These are phyloP conservation scores for Neofusicoccum parvum DNA, from an alignment of 2,329 filamentous ascomycete species.

Conservation along the genomic window DNA sequence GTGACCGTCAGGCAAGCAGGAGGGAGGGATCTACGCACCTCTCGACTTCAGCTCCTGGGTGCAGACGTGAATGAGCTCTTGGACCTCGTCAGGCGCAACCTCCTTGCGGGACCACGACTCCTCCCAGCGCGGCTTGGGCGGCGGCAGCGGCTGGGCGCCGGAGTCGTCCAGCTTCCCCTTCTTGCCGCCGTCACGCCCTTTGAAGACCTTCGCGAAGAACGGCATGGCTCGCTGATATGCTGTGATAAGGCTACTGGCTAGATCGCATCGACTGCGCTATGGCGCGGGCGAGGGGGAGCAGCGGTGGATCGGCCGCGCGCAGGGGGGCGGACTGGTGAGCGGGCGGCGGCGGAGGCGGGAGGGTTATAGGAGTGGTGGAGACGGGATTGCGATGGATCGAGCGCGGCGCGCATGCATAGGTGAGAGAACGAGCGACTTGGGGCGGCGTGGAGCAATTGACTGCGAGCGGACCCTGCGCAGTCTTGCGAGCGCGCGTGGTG, in stretches of 20 bases:
- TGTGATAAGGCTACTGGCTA: conserved; percentile 12
- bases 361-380: conserved; percentile 18
- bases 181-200: conserved; percentile 75
- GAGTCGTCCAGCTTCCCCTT: conserved; percentile 48
- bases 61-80: conserved; percentile 81
- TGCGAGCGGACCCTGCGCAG: conserved; percentile 12
- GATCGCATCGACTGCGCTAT: conserved; percentile 19
- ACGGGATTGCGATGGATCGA: background rate
- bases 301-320: conserved; percentile 15
- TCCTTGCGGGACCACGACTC: conserved; percentile 83
- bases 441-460: conserved; percentile 17
- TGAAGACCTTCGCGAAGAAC: conserved; percentile 66
- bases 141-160: conserved; percentile 47
- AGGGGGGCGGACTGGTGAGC: conserved; percentile 5
- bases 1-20: background rate
- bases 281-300: conserved; percentile 16
- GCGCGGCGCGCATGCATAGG: conserved; percentile 17
- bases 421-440: conserved; percentile 9
- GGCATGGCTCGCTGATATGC: conserved; percentile 45
- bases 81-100: conserved; percentile 86
- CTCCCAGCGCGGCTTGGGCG: conserved; percentile 77
- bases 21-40: conserved; percentile 60
- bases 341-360: conserved; percentile 7
- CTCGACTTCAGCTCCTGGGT: conserved; percentile 90
- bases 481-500: conserved; percentile 10